Base-by-base conservation (phyloP, 2,329 filamentous ascomycete genomes). In the Zymoseptoria ardabiliae region DNA sequence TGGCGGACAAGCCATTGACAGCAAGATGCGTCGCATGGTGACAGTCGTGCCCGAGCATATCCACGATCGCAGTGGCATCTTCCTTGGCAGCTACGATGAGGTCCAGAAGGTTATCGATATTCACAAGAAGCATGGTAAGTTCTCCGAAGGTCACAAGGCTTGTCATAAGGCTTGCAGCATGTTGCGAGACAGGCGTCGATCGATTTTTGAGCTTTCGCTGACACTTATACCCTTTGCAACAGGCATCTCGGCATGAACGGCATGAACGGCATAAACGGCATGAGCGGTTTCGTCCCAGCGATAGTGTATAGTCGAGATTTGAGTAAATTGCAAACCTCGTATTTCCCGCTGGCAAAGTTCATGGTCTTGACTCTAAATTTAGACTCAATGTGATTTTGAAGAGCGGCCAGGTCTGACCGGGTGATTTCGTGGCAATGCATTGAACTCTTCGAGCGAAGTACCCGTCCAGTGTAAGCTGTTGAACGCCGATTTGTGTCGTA, bases 41-140 rank as follows among this genome's bases (percentile, higher is more conserved):
- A 87, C 90, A 58, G 86, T 97, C 49, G 85, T 90, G 1, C 94
- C 94, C 1, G 88, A 96, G 75, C 83, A 90, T 75, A 99, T 99
- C 71, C 94, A 99, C 76, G 94, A 99, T 78, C 85, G 87, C 72
- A 92, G 91, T 20, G 94, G 94, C 66, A 97, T 99, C 71, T 99
- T 95, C 79, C 83, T 99, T 80, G 94, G 94, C 65, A 96, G 91
- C 69, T 91, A 88, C 68, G 90, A 96, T 63, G 94, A 99, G 79
- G 84, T 99, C 54, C 91, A 97, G 79, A 97, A 96, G 82, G 90
- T 97, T 67, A 96, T 96, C 76, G 79, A 85, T 62, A 87, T 88
- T 70, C 88, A 94, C 79, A 87, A 88, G 76, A 81, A 81, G 70
- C 70, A 80, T 65, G 70, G 70, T 19, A 45, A 5, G 13, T 45